Percentiles rank a stretch among this genome's conserved stretches.
Conservation (phyloP, 192 early-diverging fungal species). For the Lunasporangiospora selenospora region DNA sequence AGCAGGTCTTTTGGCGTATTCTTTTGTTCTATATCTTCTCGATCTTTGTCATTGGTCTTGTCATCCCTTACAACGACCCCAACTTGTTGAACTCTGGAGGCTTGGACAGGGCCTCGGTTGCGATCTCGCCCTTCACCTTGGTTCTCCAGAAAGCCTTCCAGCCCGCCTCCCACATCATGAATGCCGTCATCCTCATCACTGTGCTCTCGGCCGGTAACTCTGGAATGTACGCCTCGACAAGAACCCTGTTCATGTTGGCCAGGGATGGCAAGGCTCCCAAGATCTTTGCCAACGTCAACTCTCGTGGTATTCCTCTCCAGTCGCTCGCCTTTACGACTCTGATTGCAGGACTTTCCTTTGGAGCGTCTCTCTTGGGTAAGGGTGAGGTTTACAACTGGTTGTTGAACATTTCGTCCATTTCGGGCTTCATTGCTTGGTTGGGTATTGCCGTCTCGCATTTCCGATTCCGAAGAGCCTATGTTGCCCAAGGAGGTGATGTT, state of each 20-base stretch:
- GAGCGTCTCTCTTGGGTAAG: slow-evolving; percentile 59
- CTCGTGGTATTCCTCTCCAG: slow-evolving; percentile 67
- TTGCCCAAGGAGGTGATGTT: slow-evolving; percentile 69
- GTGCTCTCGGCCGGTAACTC: slow-evolving; percentile 80
- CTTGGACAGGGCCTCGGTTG: slow-evolving; percentile 48
- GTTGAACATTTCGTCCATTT: slow-evolving; percentile 74
- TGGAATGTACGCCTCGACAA: slow-evolving; percentile 71
- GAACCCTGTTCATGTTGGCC: slow-evolving; percentile 69
- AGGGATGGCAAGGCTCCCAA: slow-evolving; percentile 68
- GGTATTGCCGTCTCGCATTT: slow-evolving; percentile 85
- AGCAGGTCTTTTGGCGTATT: slow-evolving; percentile 78
- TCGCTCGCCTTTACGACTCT: slow-evolving; percentile 58
- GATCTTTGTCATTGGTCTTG: slow-evolving; percentile 73
- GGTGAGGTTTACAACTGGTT: slow-evolving; percentile 72
- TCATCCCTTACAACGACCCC: slow-evolving; percentile 68
- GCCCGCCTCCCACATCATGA: slow-evolving; percentile 70
- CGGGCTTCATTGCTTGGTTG: slow-evolving; percentile 87
- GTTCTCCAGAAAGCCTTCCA: slow-evolving; percentile 64
- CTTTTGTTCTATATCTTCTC: slow-evolving; percentile 71
- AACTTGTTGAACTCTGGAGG: slow-evolving; percentile 46
- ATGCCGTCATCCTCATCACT: slow-evolving; percentile 75
- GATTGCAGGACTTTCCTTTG: slow-evolving; percentile 66
- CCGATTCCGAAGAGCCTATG: slow-evolving; percentile 84
- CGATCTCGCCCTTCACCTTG: slow-evolving; percentile 70
- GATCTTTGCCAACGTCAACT: slow-evolving; percentile 54